These are phyloP conservation scores for Apiotrichum brassicae DNA, from an alignment of 1,284 basidiomycete genomes.

Conservation along the genomic window DNA sequence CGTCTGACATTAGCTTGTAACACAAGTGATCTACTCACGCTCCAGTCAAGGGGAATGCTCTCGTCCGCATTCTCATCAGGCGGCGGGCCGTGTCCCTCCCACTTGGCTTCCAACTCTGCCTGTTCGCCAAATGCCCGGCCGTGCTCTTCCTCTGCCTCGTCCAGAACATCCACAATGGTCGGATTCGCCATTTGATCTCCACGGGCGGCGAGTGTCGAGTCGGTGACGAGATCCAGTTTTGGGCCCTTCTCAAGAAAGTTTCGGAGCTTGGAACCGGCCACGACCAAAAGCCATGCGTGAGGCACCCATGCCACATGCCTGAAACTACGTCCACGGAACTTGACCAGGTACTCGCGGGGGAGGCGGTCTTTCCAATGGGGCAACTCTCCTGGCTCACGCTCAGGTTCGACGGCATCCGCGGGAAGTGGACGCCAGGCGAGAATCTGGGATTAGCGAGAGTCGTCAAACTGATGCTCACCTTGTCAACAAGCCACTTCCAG, in stretches of 20 bases:
- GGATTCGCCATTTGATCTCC: constrained; percentile 45
- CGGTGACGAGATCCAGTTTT: constrained; percentile 58
- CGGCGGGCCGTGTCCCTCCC: constrained; percentile 32
- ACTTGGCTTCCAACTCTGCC: constrained; percentile 14
- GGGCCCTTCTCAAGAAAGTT: constrained; percentile 69
- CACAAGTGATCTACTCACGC: constrained; percentile 21
- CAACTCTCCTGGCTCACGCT: constrained; percentile 47
- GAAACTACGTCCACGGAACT: constrained; percentile 73
- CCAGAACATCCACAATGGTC: constrained; percentile 38
- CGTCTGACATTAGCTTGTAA: constrained; percentile 46
- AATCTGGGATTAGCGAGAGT: constrained; percentile 51
- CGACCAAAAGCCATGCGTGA: constrained; percentile 75
- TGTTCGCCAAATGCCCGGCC: constrained; percentile 4
- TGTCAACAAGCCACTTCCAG: constrained; percentile 66
- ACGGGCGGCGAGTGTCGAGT: constrained; percentile 38
- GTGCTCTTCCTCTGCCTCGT: constrained; percentile 26
- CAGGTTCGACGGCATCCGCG: constrained; percentile 54
- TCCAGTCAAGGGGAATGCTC: constrained; percentile 57
- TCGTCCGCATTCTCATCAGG: constrained; percentile 58
- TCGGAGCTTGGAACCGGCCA: constrained; percentile 58
- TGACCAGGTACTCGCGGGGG: constrained; percentile 82
- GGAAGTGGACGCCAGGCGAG: constrained; percentile 83
- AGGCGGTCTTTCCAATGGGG: constrained; percentile 58
- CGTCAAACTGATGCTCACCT: constrained; percentile 18
- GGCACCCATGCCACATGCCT: constrained; percentile 73